phyloP scores from a whole-genome alignment of 305 asterid species.

The Plantago coronopus region DNA sequence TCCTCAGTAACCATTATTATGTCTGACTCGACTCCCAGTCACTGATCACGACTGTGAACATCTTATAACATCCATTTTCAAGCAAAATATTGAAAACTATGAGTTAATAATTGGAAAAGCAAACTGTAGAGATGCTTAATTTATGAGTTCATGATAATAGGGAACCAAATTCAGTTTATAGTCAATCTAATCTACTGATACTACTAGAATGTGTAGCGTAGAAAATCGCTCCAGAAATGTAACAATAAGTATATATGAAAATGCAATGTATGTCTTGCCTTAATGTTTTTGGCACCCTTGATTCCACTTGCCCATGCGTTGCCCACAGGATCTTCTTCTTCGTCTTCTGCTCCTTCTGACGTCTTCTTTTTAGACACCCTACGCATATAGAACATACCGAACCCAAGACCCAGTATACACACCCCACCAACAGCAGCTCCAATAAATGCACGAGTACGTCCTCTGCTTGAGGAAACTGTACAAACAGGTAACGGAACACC shows the following conservation, averaged over 20 bases:
- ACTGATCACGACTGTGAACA: no score
- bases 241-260: no score
- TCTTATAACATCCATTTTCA: no score
- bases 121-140: no score
- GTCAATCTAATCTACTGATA: no score
- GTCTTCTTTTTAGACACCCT: slow-evolving; percentile 1
- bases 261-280: background rate
- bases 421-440: slow-evolving; percentile 16
- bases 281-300: slow-evolving; percentile 12
- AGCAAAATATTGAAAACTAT: no score
- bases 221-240: no score
- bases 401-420: background rate
- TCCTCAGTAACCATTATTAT: background rate
- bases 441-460: background rate
- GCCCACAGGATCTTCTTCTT: slow-evolving; percentile 3
- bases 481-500: slow-evolving; percentile 22
- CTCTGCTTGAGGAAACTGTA: background rate
- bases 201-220: no score
- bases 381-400: background rate
- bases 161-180: no score
- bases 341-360: background rate
- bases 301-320: slow-evolving; percentile 7
- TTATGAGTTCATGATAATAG: no score
- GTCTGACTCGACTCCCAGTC: no score
- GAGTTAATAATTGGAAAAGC: no score